Percentiles rank a stretch among this genome's conserved stretches.
These are phyloP conservation scores for Castanea crenata DNA, from an alignment of 306 rosid species.

Conservation along the genomic window DNA sequence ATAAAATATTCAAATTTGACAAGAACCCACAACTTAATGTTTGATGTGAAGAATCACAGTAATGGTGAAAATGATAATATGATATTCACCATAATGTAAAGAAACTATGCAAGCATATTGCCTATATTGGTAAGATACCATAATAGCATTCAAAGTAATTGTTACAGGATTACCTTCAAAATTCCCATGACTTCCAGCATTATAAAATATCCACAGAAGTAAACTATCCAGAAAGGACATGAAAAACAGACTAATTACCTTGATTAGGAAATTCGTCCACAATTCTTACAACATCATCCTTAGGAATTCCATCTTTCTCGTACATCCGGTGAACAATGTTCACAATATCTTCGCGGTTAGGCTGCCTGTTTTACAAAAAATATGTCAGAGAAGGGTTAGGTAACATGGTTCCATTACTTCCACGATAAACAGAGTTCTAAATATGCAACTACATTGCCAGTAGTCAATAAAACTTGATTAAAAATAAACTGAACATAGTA, in stretches of 20 bases:
- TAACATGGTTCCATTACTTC: constrained; percentile 7
- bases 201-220: constrained; percentile 8
- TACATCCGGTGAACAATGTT: constrained; percentile 84
- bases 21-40: neutral
- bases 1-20: neutral
- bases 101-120: neutral
- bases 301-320: constrained; percentile 83
- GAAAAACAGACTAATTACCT: constrained; percentile 46
- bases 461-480: neutral
- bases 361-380: constrained; percentile 79
- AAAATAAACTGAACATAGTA: neutral
- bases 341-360: constrained; percentile 80
- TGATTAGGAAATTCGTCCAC: constrained; percentile 84
- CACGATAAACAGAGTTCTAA: neutral
- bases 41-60: neutral
- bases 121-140: neutral
- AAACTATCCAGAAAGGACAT: constrained; percentile 1
- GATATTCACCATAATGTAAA: neutral
- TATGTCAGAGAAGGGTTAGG: constrained; percentile 29
- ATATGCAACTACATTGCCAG: neutral
- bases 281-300: constrained; percentile 56
- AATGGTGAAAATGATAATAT: neutral
- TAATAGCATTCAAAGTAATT: neutral
- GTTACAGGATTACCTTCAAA: constrained; percentile 2
- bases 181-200: neutral